phyloP scores from a whole-genome alignment of 129 eudicot species.

The Daucus carota region DNA sequence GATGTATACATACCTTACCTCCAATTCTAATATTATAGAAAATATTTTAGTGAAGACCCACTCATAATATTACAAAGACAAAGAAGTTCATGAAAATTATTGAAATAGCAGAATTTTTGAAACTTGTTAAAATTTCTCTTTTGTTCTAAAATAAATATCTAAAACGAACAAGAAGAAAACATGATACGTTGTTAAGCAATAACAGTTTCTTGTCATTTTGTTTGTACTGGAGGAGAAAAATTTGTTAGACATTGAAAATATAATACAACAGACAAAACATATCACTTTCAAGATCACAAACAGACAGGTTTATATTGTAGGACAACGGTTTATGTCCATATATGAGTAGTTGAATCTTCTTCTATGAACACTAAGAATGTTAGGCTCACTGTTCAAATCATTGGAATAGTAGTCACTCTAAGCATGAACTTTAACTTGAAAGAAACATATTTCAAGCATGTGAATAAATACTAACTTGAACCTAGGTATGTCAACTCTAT shows the following conservation, averaged over 20 bases:
- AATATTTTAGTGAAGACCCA: neutral
- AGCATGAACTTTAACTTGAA: neutral
- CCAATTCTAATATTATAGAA: neutral
- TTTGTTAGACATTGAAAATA: neutral
- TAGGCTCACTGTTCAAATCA: neutral
- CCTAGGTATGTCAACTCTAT: neutral
- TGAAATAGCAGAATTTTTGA: neutral
- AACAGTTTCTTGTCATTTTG: neutral
- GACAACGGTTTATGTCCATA: constrained; percentile 9
- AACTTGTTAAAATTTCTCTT: neutral
- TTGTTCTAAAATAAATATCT: too few species aligned
- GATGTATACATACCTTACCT: neutral
- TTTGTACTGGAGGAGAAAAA: neutral
- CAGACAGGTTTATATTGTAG: neutral
- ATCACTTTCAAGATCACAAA: neutral
- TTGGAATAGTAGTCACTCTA: neutral
- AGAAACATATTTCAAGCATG: neutral
- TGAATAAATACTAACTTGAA: neutral
- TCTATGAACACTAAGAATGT: neutral
- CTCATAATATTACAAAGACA: neutral
- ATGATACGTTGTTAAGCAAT: neutral
- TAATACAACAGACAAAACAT: neutral
- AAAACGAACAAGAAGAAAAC: neutral
- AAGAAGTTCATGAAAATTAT: neutral
- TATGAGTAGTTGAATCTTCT: constrained; percentile 2